Base-by-base conservation (phyloP, 805 yeast species). In the fission yeast (Schizosaccharomyces pombe) region DNA sequence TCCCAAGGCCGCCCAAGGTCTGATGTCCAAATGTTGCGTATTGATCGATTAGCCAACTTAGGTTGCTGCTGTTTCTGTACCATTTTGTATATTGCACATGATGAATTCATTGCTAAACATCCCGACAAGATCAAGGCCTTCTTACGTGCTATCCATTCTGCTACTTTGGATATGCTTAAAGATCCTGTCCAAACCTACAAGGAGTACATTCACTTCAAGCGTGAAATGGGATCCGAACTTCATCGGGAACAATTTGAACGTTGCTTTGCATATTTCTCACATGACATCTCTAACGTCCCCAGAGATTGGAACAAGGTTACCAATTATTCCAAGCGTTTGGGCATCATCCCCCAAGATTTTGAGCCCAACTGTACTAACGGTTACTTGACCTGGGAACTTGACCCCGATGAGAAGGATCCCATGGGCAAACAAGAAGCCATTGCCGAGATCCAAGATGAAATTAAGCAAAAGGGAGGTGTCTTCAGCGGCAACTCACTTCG, bases 41-140 rank as follows among this genome's bases (percentile, higher is more conserved):
- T 75, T 60, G 79, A 75, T 61, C 67, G 69, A 59, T 65, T 75
- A 59, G 79, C 79, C 24, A 75, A 75, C 58, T 66, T 75, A 55
- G 79, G 79, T 14, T 75, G 79, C 62, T 75, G 79, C 62, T 75
- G 79, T 59, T 75, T 75, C 72, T 75, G 79, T 59, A 72, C 78
- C 49, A 72, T 75, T 57, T 67, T 75, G 60, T 74, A 73, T 70
- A 75, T 75, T 59, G 69, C 68, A 59, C 75, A 75, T 61, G 79
- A 75, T 59, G 63, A 68, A 47, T 75, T 74, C 62, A 66, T 75
- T 60, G 67, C 65, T 11, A 65, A 62, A 52, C 71, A 75, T 62
- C 75, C 75, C 19, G 74, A 68, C 47, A 71, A 73, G 62, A 71
- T 74, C 52, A 62, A 57, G 51, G 68, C 65, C 57, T 70, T 75